Evolutionary conservation across 306 rosid genomes (phyloP), one percentile per base, ranked within the genome.

Genomic region (Pyrus pyrifolia): DNA sequence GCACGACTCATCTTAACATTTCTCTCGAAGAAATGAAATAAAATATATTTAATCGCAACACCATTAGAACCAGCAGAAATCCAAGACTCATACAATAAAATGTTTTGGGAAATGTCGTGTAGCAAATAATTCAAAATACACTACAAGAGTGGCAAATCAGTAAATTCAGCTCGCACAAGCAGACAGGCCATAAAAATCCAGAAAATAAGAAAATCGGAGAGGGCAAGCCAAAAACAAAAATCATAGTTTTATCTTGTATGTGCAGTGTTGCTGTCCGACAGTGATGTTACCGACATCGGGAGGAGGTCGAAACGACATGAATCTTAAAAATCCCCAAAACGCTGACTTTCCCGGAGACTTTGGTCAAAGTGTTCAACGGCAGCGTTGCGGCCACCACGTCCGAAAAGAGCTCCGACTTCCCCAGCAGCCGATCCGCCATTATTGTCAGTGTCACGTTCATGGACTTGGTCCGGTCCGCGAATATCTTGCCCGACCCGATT

Each of bases 351-450:
- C 97, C 94, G 6, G 80, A 27, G 11, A 91, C 30, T 62, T 17
- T 75, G 3, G 87, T 15, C 10, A 38, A 22, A n/a, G 85, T 17
- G 71, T 70, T 90, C 5, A 94, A 49, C 14, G 94, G 88, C 61
- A 94, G 6, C 29, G 22, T 11, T 5, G 88, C 90, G 9, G 83
- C 67, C 14, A 23, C 3, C 22, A 63, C 68, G 66, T 93, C 98
- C 1, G 80, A 65, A 9, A 19, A 38, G 22, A 83, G 12, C 51
- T 79, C 31, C 29, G 87, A 8, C 61, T 42, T 75, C 17, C 73
- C 72, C 35, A 90, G 31, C 11, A 90, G 19, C 1, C 90, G 88
- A 8, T 91, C 90, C 0, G 89, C 93, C 94, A 90, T 67, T 40
- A 94, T 1, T 6, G 75, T 85, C 10, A 91, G 84, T 40, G 91